A percentile compares a stretch with the other conserved stretches of the same genome.
Evolutionary conservation across 2,329 filamentous ascomycete genomes (phyloP).

Genomic region (Penicillium sp.): DNA sequence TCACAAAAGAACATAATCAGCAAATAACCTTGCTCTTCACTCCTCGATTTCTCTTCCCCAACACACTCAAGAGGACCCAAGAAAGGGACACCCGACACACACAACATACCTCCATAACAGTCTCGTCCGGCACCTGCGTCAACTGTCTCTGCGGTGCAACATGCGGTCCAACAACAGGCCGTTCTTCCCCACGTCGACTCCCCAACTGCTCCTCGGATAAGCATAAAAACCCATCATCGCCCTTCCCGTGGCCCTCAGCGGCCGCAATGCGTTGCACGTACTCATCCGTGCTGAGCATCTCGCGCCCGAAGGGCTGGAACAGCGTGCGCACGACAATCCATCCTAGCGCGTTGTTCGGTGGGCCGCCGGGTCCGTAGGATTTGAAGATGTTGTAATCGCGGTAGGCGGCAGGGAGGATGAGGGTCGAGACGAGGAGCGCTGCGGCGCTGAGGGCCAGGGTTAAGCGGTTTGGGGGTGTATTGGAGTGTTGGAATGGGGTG

Average conservation of each 20-base stretch:
- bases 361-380: constrained; percentile 38
- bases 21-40: background rate
- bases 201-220: constrained; percentile 20
- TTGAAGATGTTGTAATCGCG: constrained; percentile 38
- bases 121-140: constrained; percentile 23
- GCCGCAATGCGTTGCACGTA: constrained; percentile 25
- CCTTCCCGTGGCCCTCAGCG: constrained; percentile 24
- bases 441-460: constrained; percentile 18
- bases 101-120: constrained; percentile 26
- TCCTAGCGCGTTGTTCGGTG: constrained; percentile 37
- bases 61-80: background rate
- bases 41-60: background rate
- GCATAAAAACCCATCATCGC: constrained; percentile 18
- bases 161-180: constrained; percentile 29
- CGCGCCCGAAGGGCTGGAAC: constrained; percentile 25
- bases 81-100: no score
- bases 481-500: constrained; percentile 11
- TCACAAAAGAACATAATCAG: background rate
- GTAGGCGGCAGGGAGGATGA: constrained; percentile 26
- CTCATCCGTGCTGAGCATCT: constrained; percentile 30
- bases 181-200: constrained; percentile 13
- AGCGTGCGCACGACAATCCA: constrained; percentile 31
- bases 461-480: constrained; percentile 10
- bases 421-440: constrained; percentile 12
- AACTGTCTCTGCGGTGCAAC: constrained; percentile 32